Evolutionary conservation across 163 green algal genomes (phyloP).

Genomic region (Scenedesmus sp.): DNA sequence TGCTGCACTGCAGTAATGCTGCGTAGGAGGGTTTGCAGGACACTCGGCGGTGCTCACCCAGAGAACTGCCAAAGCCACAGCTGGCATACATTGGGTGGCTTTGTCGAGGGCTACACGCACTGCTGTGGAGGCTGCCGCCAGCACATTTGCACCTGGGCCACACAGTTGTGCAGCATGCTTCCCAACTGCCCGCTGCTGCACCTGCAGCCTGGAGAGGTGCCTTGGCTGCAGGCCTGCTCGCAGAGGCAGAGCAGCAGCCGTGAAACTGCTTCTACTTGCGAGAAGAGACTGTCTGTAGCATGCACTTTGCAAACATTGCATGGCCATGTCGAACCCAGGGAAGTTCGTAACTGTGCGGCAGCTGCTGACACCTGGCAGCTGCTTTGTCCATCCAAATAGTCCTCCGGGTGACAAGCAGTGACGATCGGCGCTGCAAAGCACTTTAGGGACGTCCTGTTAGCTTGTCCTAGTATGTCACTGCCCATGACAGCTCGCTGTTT

Average conservation of each 20-base stretch:
- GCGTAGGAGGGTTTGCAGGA: conserved; percentile 6
- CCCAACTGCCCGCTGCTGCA: neutral
- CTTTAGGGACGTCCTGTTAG: neutral
- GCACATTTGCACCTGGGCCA: neutral
- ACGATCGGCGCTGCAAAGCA: neutral
- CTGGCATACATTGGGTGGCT: neutral
- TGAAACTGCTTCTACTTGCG: neutral
- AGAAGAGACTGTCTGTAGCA: neutral
- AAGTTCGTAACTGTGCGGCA: neutral
- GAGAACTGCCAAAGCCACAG: neutral
- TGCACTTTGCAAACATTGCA: neutral
- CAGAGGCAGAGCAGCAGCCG: neutral
- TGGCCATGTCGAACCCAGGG: neutral
- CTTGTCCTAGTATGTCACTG: neutral
- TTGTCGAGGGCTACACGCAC: neutral
- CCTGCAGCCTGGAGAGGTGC: neutral
- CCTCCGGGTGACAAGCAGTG: neutral
- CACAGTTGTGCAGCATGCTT: neutral
- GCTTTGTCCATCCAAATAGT: neutral
- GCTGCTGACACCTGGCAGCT: neutral
- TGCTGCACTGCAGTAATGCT: neutral
- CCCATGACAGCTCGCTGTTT: neutral
- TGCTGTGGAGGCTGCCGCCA: neutral
- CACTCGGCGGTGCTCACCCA: neutral
- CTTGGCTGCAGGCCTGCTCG: neutral